Conservation (phyloP, 495 filamentous ascomycete species). For the Lepraria neglecta region DNA sequence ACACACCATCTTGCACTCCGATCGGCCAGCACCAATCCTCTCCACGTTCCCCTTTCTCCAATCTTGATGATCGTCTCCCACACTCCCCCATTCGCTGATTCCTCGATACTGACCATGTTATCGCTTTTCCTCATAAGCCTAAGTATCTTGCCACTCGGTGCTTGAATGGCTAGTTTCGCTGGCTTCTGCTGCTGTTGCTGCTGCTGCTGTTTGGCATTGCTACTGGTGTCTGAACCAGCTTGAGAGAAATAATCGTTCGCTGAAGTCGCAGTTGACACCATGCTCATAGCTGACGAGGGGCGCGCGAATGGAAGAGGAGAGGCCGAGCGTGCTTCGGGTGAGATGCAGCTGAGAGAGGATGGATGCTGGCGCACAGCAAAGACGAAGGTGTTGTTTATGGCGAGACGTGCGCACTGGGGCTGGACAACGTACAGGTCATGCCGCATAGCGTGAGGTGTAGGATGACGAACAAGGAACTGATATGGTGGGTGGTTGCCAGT, state of each 20-base stretch:
- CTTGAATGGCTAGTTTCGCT: constrained; percentile 92
- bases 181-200: constrained; percentile 61
- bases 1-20: constrained; percentile 96
- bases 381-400: constrained; percentile 94
- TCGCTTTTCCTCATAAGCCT: constrained; percentile 85
- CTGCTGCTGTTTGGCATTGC: constrained; percentile 35
- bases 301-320: constrained; percentile 67
- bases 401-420: constrained; percentile 80
- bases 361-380: constrained; percentile 93
- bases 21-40: constrained; percentile 89
- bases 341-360: constrained; percentile 48
- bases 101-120: constrained; percentile 44
- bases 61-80: constrained; percentile 99
- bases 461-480: constrained; percentile 86
- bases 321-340: constrained; percentile 48
- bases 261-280: constrained; percentile 57
- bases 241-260: constrained; percentile 32
- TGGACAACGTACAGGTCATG: constrained; percentile 96
- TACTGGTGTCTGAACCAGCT: constrained; percentile 50
- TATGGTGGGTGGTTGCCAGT: constrained; percentile 87
- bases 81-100: constrained; percentile 63
- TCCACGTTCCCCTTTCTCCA: constrained; percentile 83
- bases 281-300: constrained; percentile 75
- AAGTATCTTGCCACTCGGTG: constrained; percentile 90
- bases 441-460: constrained; percentile 90